phyloP scores from a whole-genome alignment of 345 rosid genomes.

The Gossypium ekmanianum region DNA sequence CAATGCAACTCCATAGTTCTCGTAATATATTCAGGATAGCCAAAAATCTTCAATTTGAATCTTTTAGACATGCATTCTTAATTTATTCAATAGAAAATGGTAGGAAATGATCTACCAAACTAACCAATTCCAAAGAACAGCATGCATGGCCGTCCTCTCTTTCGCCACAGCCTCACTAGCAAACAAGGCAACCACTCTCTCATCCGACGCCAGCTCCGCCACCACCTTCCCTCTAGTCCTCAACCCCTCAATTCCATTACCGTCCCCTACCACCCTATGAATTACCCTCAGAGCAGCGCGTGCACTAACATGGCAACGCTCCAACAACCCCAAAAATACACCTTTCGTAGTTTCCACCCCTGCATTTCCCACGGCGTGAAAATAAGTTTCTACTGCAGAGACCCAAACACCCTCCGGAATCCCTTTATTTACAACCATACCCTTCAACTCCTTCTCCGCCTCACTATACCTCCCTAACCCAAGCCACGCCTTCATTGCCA shows the following conservation, averaged over 20 bases:
- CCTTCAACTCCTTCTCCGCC: slow-evolving; percentile 90
- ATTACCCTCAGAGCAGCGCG: slow-evolving; percentile 76
- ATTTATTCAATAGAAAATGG: background rate
- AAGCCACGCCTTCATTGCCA: slow-evolving; percentile 97
- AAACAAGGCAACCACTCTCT: slow-evolving; percentile 79
- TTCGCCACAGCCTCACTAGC: slow-evolving; percentile 44
- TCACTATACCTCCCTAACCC: slow-evolving; percentile 73
- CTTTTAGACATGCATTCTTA: background rate
- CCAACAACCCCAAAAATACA: slow-evolving; percentile 75
- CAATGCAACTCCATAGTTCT: background rate
- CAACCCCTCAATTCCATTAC: slow-evolving; percentile 48
- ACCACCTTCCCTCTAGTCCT: slow-evolving; percentile 66
- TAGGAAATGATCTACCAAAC: slow-evolving; percentile 6
- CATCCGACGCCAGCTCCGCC: slow-evolving; percentile 74
- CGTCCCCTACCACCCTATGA: slow-evolving; percentile 55
- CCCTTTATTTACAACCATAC: slow-evolving; percentile 73
- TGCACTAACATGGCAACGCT: slow-evolving; percentile 83
- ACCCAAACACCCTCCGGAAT: slow-evolving; percentile 95
- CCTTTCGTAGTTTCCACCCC: slow-evolving; percentile 90
- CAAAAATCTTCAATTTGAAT: background rate
- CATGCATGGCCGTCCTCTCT: slow-evolving; percentile 77
- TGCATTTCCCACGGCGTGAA: slow-evolving; percentile 82
- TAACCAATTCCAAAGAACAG: slow-evolving; percentile 90
- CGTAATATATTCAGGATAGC: background rate
- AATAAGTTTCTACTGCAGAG: slow-evolving; percentile 85